Percentiles rank a stretch among this genome's conserved stretches.
Evolutionary conservation across 345 rosid species (phyloP).

Genomic region (Aurinia saxatilis): DNA sequence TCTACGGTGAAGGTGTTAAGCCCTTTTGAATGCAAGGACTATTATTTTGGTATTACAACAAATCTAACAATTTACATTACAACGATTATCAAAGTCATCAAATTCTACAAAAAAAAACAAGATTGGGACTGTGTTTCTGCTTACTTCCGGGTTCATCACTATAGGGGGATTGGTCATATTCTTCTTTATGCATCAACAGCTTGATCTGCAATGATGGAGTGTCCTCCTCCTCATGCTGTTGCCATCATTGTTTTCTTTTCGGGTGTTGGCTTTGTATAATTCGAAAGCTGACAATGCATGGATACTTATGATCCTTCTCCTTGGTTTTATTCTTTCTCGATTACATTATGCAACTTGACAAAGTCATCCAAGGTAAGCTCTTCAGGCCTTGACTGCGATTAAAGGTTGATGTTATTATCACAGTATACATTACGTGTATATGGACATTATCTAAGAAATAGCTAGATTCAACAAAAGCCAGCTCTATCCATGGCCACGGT

Average conservation of each 20-base stretch:
- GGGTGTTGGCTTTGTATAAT: not conserved
- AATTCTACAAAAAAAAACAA: not conserved
- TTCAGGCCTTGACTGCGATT: slow-evolving; percentile 84
- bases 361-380: slow-evolving; percentile 83
- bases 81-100: not conserved
- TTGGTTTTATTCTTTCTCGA: slow-evolving; percentile 24
- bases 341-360: slow-evolving; percentile 70
- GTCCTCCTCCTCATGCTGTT: not conserved
- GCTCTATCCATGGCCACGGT: not conserved
- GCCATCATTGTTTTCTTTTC: not conserved
- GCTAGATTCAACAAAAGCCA: not conserved
- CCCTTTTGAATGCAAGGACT: not conserved
- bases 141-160: not conserved
- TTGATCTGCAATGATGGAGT: not conserved
- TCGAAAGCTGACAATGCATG: not conserved
- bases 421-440: no score
- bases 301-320: slow-evolving; percentile 1
- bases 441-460: not conserved
- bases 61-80: slow-evolving; percentile 4
- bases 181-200: not conserved
- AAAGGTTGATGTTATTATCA: no score
- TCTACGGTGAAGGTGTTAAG: not conserved
- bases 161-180: not conserved
- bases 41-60: not conserved
- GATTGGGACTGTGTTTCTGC: slow-evolving; percentile 4